Evolutionary conservation across 139 green algal species (phyloP).

Genomic region (Volvox africanus): DNA sequence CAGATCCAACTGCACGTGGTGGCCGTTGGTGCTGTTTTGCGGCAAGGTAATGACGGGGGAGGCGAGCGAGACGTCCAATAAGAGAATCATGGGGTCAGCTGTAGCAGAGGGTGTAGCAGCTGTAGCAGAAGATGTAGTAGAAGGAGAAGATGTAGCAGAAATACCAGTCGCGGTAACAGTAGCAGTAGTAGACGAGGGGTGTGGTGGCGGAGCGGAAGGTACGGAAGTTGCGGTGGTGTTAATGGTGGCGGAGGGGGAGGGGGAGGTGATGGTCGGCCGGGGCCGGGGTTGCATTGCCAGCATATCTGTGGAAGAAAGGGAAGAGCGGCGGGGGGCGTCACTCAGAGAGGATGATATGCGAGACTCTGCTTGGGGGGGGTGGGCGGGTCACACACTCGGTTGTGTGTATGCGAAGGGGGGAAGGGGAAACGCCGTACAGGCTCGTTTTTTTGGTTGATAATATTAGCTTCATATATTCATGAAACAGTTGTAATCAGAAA

Average conservation of each 20-base stretch:
- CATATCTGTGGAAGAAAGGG: conserved; percentile 50
- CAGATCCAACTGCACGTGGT: conserved; percentile 82
- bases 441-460: no score
- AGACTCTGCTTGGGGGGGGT: no score
- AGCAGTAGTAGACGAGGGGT: background rate
- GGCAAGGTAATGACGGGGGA: conserved; percentile 89
- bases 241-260: background rate
- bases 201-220: background rate
- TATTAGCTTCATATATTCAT: no score
- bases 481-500: no score
- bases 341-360: no score
- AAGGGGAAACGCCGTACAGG: no score
- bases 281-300: conserved; percentile 60
- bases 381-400: no score
- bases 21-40: conserved; percentile 41
- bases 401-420: no score
- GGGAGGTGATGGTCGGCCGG: background rate
- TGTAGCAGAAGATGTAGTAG: background rate
- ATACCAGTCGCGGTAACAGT: no score
- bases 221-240: background rate
- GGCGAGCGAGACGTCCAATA: conserved; percentile 81
- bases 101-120: background rate
- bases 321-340: background rate
- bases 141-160: background rate
- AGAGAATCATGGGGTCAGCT: conserved; percentile 61